phyloP scores from a whole-genome alignment of 768 basidiomycete genomes.

The Rhizopogon sp. region DNA sequence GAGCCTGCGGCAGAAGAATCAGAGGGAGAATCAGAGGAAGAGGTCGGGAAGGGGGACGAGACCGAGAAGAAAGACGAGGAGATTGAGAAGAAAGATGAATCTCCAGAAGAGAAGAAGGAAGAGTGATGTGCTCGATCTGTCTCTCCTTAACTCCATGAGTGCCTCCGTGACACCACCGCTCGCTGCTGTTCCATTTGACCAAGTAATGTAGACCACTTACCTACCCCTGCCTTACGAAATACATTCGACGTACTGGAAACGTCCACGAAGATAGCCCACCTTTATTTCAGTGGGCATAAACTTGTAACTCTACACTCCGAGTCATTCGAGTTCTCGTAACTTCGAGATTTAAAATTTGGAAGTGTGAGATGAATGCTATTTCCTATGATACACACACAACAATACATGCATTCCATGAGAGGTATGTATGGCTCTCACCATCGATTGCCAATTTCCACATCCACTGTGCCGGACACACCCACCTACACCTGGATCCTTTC shows the following conservation, averaged over 20 bases:
- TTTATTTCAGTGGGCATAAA: background rate
- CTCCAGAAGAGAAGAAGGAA: conserved; percentile 32
- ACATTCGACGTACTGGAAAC: conserved; percentile 8
- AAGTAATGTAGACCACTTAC: conserved; percentile 30
- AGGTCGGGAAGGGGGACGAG: conserved; percentile 22
- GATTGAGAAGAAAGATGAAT: conserved; percentile 23
- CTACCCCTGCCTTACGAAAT: conserved; percentile 20
- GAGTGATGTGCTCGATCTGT: conserved; percentile 2
- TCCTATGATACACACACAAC: background rate
- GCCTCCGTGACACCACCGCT: conserved; percentile 3
- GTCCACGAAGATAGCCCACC: background rate
- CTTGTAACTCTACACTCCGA: background rate
- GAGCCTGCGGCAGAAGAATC: conserved; percentile 17
- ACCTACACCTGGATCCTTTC: conserved; percentile 10
- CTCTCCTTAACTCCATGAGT: conserved; percentile 2
- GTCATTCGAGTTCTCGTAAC: background rate
- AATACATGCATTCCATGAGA: background rate
- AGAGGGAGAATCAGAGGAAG: conserved; percentile 21
- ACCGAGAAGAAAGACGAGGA: conserved; percentile 13
- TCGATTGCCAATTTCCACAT: too few species aligned
- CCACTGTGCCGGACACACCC: background rate
- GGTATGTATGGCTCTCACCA: background rate
- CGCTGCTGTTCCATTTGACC: conserved; percentile 8
- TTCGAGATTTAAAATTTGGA: background rate
- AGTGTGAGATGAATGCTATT: background rate